Evolutionary conservation across 805 yeast species (phyloP).

Genomic region (Hanseniaspora meyeri): DNA sequence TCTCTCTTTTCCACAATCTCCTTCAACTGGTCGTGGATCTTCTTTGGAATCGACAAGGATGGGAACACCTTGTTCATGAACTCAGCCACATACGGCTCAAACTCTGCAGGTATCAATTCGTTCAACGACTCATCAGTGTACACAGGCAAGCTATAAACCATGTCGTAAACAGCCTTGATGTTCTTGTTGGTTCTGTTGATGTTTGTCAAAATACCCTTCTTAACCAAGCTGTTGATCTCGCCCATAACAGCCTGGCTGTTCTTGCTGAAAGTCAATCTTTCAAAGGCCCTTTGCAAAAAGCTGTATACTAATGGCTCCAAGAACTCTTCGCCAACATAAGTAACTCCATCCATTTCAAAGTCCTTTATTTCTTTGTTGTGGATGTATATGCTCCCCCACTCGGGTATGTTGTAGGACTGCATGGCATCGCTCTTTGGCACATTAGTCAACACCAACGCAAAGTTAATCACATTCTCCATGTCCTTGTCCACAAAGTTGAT

Average conservation of each 20-base stretch:
- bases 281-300: slow-evolving; percentile 65
- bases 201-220: slow-evolving; percentile 2
- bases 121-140: slow-evolving; percentile 11
- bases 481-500: slow-evolving; percentile 33
- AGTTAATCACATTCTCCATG: slow-evolving; percentile 56
- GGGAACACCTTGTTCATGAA: slow-evolving; percentile 11
- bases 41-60: slow-evolving; percentile 12
- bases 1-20: slow-evolving; percentile 2
- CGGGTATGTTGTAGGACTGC: slow-evolving; percentile 54
- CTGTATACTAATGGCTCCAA: slow-evolving; percentile 49
- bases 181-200: slow-evolving; percentile 10
- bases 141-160: slow-evolving; percentile 8
- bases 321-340: slow-evolving; percentile 31
- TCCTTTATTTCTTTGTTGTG: slow-evolving; percentile 22
- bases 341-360: not conserved
- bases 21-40: not conserved
- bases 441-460: slow-evolving; percentile 37
- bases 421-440: no score
- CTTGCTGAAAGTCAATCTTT: slow-evolving; percentile 56
- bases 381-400: slow-evolving; percentile 61
- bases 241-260: slow-evolving; percentile 31
- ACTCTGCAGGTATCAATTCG: slow-evolving; percentile 6
- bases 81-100: not conserved
- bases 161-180: slow-evolving; percentile 11
- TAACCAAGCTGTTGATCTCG: not conserved